Base-by-base conservation (phyloP, 441 rosid species). In the Erodium trifolium region DNA sequence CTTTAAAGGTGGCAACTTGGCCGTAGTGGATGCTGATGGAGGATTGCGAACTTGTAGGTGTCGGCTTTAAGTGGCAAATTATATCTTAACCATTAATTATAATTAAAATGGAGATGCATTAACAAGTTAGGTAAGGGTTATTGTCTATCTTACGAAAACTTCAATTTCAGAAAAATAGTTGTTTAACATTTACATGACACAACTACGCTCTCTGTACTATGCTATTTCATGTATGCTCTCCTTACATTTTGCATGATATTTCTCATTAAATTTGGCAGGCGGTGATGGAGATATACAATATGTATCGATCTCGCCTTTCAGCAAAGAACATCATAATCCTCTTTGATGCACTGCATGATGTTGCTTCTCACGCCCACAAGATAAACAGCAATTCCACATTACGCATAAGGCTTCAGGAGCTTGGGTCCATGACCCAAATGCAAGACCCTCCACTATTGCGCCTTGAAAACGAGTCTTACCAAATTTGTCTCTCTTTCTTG, bases 391-490 rank as follows among this genome's bases (percentile, higher is more conserved):
- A 87, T 76, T 37, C 78, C 11, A 47, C 53, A 13, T 75, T 96
- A 41, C 96, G 99, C 4, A 77, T 84, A 72, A 91, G 83, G 82
- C 84, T 96, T 65, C 96, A 80, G 81, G 99, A 93, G 73, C 84
- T 89, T 76, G 96, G 89, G 78, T 79, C 94, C 49, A 84, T 93
- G 84, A 91, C 96, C 60, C 99, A 96, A 73, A 93, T 96, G 98
- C 98, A 91, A 81, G 99, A 93, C 76, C 99, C 99, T 70, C 99
- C 99, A 3, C 77, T 96, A 1, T 76, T 96, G 18, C 97, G 99
- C 67, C 88, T 96, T 5, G 99, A 96, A 79, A 96, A 91, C 57
- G 99, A 96, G 80, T 89, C 97, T 18, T 96, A 84, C 74, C 98
- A 96, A 71, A 87, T 93, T 75, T 88, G 99, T 81, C 90, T 96